Evolutionary conservation across 805 yeast genomes (phyloP).

Genomic region (Torulaspora maleeae): DNA sequence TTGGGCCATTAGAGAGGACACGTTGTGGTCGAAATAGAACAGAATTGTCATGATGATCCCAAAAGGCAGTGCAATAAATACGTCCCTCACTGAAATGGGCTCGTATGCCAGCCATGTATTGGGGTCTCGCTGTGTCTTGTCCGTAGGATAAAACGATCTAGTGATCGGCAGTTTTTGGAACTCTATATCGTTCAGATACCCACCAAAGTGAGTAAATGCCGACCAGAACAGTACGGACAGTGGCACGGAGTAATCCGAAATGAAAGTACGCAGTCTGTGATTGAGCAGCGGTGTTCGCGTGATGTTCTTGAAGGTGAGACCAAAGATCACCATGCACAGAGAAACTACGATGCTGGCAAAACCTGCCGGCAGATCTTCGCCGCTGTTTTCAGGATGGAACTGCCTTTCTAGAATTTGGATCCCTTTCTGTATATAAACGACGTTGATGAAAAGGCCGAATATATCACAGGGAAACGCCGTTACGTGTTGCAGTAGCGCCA

Average conservation of each 20-base stretch:
- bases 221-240: constrained; percentile 81
- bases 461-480: constrained; percentile 85
- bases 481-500: constrained; percentile 61
- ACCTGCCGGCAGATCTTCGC: constrained; percentile 44
- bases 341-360: constrained; percentile 74
- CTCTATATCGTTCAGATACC: constrained; percentile 52
- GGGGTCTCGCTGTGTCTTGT: constrained; percentile 24
- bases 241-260: constrained; percentile 86
- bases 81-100: constrained; percentile 53
- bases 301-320: constrained; percentile 55
- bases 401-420: constrained; percentile 74
- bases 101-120: constrained; percentile 41
- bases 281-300: constrained; percentile 56
- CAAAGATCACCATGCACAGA: constrained; percentile 69
- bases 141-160: constrained; percentile 71
- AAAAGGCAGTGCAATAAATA: constrained; percentile 89
- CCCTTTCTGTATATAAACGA: constrained; percentile 87
- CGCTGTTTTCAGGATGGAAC: constrained; percentile 42
- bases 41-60: constrained; percentile 78
- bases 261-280: constrained; percentile 56
- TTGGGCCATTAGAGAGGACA: constrained; percentile 90
- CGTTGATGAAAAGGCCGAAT: constrained; percentile 85
- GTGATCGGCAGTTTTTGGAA: constrained; percentile 66
- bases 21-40: constrained; percentile 94
- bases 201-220: constrained; percentile 90